Evolutionary conservation across 495 filamentous ascomycete species (phyloP).

Genomic region (Podospora bellae-mahoneyi): DNA sequence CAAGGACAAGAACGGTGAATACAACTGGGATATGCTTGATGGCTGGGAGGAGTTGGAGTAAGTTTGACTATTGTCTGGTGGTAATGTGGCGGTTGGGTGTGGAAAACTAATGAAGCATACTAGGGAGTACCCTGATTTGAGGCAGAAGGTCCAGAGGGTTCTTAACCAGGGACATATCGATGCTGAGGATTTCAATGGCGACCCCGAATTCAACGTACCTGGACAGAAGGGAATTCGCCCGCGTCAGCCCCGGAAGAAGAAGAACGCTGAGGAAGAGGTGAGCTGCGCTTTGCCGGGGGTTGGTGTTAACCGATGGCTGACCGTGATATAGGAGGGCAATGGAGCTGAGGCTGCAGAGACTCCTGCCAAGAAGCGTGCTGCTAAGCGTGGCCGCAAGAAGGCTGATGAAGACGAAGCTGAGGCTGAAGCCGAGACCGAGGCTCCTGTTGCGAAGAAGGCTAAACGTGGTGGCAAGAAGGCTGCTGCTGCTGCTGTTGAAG

Average conservation of each 20-base stretch:
- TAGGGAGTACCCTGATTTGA: slow-evolving; percentile 41
- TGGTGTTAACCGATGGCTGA: neutral
- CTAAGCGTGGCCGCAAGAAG: slow-evolving; percentile 23
- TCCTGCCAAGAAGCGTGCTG: slow-evolving; percentile 23
- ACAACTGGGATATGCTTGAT: slow-evolving; percentile 53
- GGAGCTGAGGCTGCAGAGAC: neutral
- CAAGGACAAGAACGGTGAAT: slow-evolving; percentile 31
- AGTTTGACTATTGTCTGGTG: slow-evolving; percentile 15
- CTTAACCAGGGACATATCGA: slow-evolving; percentile 69
- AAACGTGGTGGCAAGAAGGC: slow-evolving; percentile 30
- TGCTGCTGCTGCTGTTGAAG: slow-evolving; percentile 23
- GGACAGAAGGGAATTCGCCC: slow-evolving; percentile 59
- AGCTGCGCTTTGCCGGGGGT: neutral
- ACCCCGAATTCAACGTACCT: slow-evolving; percentile 64
- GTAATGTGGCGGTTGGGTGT: neutral
- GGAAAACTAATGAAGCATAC: neutral
- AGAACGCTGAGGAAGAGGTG: slow-evolving; percentile 14
- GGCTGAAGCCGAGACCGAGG: slow-evolving; percentile 20
- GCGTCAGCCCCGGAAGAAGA: slow-evolving; percentile 43
- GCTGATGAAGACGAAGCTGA: slow-evolving; percentile 36
- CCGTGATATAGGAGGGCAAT: neutral
- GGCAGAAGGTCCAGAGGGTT: slow-evolving; percentile 60
- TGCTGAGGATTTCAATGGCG: slow-evolving; percentile 74
- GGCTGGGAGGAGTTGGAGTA: slow-evolving; percentile 67
- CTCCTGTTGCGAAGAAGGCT: slow-evolving; percentile 32